phyloP scores from a whole-genome alignment of 768 basidiomycete genomes.

The Pseudohyphozyma bogoriensis region DNA sequence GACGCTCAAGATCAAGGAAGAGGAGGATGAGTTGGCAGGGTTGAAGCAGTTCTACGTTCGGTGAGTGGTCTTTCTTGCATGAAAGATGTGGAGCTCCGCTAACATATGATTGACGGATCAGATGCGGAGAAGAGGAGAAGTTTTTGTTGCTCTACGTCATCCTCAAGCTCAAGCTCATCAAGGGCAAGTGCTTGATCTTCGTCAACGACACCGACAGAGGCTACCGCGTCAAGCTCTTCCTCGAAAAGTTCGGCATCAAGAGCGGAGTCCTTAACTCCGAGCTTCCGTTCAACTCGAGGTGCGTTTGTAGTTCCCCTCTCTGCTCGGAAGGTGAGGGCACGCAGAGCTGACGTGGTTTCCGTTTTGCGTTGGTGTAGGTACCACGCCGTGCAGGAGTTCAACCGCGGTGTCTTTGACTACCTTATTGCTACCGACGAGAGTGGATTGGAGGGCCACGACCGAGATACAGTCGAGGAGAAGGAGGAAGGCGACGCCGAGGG shows the following conservation, averaged over 20 bases:
- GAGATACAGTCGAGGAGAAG: slow-evolving; percentile 45
- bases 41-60: slow-evolving; percentile 77
- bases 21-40: slow-evolving; percentile 65
- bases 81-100: no score
- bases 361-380: slow-evolving; percentile 49
- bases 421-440: slow-evolving; percentile 96
- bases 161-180: slow-evolving; percentile 87
- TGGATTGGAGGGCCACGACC: slow-evolving; percentile 47
- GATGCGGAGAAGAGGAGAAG: slow-evolving; percentile 90
- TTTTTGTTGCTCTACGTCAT: slow-evolving; percentile 93
- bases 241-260: slow-evolving; percentile 95
- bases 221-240: slow-evolving; percentile 92
- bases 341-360: neutral
- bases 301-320: neutral
- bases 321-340: neutral
- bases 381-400: slow-evolving; percentile 96
- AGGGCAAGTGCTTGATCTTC: slow-evolving; percentile 92
- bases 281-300: slow-evolving; percentile 87
- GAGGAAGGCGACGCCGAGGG: slow-evolving; percentile 39
- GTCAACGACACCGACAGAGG: slow-evolving; percentile 91
- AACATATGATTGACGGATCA: no score
- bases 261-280: slow-evolving; percentile 94
- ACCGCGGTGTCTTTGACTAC: slow-evolving; percentile 95
- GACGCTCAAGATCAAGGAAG: slow-evolving; percentile 78
- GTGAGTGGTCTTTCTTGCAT: slow-evolving; percentile 39